Conservation (phyloP, 768 basidiomycete genomes). For the Boletus rubroflammeus region DNA sequence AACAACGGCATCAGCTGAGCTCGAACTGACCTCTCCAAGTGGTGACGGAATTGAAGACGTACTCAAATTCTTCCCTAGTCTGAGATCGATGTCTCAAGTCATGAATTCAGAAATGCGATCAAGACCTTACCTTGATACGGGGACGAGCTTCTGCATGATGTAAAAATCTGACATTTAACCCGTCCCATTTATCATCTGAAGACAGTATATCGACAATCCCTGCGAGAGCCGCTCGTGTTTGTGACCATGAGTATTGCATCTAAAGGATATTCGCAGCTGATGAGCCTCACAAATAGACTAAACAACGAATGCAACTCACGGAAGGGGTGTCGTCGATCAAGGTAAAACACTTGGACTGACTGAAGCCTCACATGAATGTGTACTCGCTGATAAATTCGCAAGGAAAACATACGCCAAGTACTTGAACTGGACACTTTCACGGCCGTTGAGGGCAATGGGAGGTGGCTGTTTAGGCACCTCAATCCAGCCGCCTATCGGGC, state of each 20-base stretch:
- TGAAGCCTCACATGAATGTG: conserved; percentile 3
- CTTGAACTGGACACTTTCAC: conserved; percentile 17
- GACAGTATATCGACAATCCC: conserved; percentile 12
- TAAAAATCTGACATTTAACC: conserved; percentile 18
- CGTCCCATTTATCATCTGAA: conserved; percentile 14
- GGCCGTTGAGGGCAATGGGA: conserved; percentile 5
- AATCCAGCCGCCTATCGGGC: conserved; percentile 9
- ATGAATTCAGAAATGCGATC: not conserved
- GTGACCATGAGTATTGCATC: conserved; percentile 23
- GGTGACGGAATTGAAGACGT: conserved; percentile 18
- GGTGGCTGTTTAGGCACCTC: conserved; percentile 8
- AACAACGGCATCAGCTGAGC: too few relatives aligned
- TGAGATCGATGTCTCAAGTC: not conserved
- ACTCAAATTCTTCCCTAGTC: conserved; percentile 17
- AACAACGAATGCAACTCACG: conserved; percentile 2
- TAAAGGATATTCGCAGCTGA: not conserved
- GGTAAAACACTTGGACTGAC: conserved; percentile 20
- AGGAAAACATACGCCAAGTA: conserved; percentile 15
- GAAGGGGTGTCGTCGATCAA: conserved; percentile 23
- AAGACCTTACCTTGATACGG: conserved; percentile 9
- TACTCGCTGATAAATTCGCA: not conserved
- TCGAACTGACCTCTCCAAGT: conserved; percentile 17
- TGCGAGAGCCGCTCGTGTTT: conserved; percentile 18
- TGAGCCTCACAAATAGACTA: not conserved
- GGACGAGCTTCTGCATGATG: conserved; percentile 3